These are phyloP conservation scores for Melastoma candidum DNA, from an alignment of 441 rosid genomes.

Conservation along the genomic window DNA sequence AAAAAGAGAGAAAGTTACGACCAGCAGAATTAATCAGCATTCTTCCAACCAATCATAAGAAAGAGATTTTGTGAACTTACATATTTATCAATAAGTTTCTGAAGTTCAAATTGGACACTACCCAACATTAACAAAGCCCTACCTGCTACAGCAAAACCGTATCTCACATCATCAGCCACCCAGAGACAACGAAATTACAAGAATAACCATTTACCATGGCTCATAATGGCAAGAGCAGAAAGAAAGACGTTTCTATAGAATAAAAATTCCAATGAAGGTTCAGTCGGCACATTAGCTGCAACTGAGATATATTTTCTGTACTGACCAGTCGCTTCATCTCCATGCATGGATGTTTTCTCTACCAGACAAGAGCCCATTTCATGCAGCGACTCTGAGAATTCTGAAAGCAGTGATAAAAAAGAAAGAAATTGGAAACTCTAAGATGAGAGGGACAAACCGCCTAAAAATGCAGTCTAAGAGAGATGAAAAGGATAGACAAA, in stretches of 20 bases:
- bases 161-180: not conserved
- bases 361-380: slow-evolving; percentile 90
- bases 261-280: too few relatives aligned
- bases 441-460: too few relatives aligned
- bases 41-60: not conserved
- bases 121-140: slow-evolving; percentile 62
- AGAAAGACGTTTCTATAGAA: too few relatives aligned
- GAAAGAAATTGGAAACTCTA: too few relatives aligned
- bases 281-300: too few relatives aligned
- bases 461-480: too few relatives aligned
- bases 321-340: slow-evolving; percentile 72
- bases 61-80: slow-evolving; percentile 41
- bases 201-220: too few relatives aligned
- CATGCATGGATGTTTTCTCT: slow-evolving; percentile 59
- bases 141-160: slow-evolving; percentile 35
- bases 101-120: slow-evolving; percentile 78
- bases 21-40: not conserved
- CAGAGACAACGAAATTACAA: too few relatives aligned
- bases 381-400: slow-evolving; percentile 87
- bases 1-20: slow-evolving; percentile 7
- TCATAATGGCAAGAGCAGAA: too few relatives aligned
- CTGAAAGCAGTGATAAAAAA: slow-evolving; percentile 29
- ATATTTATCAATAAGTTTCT: slow-evolving; percentile 77
- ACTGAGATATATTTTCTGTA: not conserved
- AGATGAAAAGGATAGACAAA: too few relatives aligned